Conservation (phyloP, 768 basidiomycete genomes). For the Cytidiella melzeri region DNA sequence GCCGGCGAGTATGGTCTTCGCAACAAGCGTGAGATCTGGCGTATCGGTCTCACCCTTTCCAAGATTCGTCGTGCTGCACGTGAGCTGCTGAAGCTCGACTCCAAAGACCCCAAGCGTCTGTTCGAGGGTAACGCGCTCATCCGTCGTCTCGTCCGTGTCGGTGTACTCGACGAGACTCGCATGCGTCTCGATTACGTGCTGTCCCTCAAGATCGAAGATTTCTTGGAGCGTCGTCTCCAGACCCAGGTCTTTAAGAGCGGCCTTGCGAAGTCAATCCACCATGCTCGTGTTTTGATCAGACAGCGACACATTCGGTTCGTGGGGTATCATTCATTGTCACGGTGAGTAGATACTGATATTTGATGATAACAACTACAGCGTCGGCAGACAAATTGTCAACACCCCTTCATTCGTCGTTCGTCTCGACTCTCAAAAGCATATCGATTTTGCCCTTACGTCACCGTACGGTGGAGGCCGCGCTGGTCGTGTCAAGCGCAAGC, state of each 20-base stretch:
- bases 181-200: constrained; percentile 99
- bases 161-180: constrained; percentile 97
- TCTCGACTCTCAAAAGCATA: constrained; percentile 98
- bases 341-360: neutral
- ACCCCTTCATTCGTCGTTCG: constrained; percentile 92
- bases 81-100: constrained; percentile 99
- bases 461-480: constrained; percentile 90
- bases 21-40: constrained; percentile 99
- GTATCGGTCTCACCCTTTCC: constrained; percentile 94
- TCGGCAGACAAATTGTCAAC: constrained; percentile 99
- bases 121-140: constrained; percentile 99
- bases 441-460: constrained; percentile 95
- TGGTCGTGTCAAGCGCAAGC: constrained; percentile 92
- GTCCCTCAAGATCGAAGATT: constrained; percentile 98
- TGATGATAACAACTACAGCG: constrained; percentile 55
- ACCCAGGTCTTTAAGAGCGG: constrained; percentile 99
- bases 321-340: neutral
- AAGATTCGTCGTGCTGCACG: constrained; percentile 99
- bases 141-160: constrained; percentile 94
- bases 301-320: constrained; percentile 96
- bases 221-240: constrained; percentile 98
- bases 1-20: constrained; percentile 99
- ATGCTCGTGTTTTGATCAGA: constrained; percentile 95
- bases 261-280: constrained; percentile 97
- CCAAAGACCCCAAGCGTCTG: constrained; percentile 98